These are phyloP conservation scores for Detonula confervacea DNA, from an alignment of 352 stramenopile genomes.

Conservation along the genomic window DNA sequence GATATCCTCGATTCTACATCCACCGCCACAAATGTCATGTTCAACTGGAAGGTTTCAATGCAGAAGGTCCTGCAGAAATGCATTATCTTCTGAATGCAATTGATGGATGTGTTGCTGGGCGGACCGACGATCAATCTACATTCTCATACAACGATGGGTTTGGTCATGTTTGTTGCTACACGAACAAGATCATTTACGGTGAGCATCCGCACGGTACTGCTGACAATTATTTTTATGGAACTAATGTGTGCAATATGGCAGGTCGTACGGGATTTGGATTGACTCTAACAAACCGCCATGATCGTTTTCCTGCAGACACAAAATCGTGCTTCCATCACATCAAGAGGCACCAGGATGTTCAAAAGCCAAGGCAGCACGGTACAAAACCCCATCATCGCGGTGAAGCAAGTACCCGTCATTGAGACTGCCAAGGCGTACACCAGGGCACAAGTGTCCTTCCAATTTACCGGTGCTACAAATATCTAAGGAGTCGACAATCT, in stretches of 20 bases:
- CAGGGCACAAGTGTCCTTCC: conserved; percentile 2
- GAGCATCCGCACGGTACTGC: neutral
- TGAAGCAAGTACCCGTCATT: neutral
- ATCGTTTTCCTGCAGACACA: neutral
- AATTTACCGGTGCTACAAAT: conserved; percentile 3
- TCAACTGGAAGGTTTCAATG: neutral
- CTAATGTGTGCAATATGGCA: neutral
- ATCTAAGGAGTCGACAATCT: conserved; percentile 4
- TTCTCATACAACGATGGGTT: neutral
- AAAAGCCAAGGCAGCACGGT: neutral
- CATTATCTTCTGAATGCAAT: conserved; percentile 5
- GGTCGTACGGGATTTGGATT: conserved; percentile 7
- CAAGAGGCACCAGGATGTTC: too few relatives aligned
- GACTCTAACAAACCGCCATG: neutral
- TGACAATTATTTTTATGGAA: conserved; percentile 23
- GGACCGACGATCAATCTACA: neutral
- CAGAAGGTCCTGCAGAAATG: conserved; percentile 14
- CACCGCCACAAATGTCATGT: neutral
- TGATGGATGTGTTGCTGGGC: neutral
- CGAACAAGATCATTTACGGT: conserved; percentile 9
- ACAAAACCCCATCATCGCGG: conserved; percentile 13
- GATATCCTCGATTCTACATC: conserved; percentile 12
- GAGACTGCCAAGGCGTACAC: conserved; percentile 15
- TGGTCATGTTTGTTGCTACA: neutral
- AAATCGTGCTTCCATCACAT: conserved; percentile 12